These are phyloP conservation scores for Lagenaria siceraria DNA, from an alignment of 306 rosid genomes.

Conservation along the genomic window DNA sequence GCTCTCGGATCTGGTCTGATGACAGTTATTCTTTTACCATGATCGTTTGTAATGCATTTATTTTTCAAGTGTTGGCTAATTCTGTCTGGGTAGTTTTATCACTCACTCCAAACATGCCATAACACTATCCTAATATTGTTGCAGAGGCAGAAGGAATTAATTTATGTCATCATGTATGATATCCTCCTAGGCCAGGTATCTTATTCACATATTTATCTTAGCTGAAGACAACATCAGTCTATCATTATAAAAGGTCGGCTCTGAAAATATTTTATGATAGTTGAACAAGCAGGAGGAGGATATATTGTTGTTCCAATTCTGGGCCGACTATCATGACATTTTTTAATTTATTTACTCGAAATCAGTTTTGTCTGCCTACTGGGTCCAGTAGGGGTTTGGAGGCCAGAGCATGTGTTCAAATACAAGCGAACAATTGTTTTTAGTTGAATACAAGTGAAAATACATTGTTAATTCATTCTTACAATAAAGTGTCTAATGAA, in stretches of 20 bases:
- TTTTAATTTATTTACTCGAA: not conserved
- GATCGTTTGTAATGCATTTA: not conserved
- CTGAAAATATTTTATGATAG: not conserved
- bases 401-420: not conserved
- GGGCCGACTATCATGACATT: not conserved
- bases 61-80: not conserved
- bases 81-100: not conserved
- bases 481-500: not conserved
- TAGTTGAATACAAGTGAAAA: too few relatives aligned
- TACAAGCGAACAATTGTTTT: not conserved
- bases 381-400: not conserved
- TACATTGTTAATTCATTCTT: not conserved
- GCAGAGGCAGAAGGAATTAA: slow-evolving; percentile 67
- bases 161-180: slow-evolving; percentile 63
- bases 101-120: not conserved
- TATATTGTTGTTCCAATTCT: not conserved
- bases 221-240: not conserved
- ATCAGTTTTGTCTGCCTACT: not conserved
- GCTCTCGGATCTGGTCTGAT: not conserved
- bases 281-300: not conserved
- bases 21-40: not conserved
- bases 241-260: not conserved
- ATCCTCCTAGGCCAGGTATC: slow-evolving; percentile 80
- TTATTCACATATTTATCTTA: not conserved
- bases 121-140: not conserved